Percentiles rank a stretch among this genome's conserved stretches.
Conservation (phyloP, 2,329 filamentous ascomycete species). For the Colletotrichum coccodes region DNA sequence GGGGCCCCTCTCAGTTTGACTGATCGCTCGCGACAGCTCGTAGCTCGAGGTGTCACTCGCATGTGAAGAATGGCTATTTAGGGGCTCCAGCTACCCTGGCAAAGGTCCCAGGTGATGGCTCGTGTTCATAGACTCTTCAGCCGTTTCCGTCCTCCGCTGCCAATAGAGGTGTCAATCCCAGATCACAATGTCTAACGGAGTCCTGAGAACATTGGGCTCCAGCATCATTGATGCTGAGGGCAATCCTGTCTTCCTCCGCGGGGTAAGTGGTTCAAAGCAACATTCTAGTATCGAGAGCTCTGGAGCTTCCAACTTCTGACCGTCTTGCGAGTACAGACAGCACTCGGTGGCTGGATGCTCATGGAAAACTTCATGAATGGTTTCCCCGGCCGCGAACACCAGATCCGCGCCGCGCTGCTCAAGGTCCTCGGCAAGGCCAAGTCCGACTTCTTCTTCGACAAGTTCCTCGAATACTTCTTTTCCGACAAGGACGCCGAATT, state of each 20-base stretch:
- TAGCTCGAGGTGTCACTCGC: neutral
- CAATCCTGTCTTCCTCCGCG: slow-evolving; percentile 55
- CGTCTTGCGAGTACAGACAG: slow-evolving; percentile 32
- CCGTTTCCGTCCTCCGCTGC: neutral
- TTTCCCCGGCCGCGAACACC: slow-evolving; percentile 67
- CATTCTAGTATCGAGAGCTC: no score
- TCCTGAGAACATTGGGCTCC: slow-evolving; percentile 28
- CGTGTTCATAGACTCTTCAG: neutral
- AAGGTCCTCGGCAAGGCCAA: slow-evolving; percentile 65
- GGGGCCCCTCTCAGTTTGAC: neutral
- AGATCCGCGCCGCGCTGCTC: slow-evolving; percentile 64
- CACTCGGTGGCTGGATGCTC: slow-evolving; percentile 45
- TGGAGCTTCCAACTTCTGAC: neutral
- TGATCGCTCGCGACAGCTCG: neutral
- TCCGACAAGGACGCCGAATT: slow-evolving; percentile 67
- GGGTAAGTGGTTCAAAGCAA: slow-evolving; percentile 18
- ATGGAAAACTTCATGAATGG: slow-evolving; percentile 74
- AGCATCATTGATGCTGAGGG: slow-evolving; percentile 55
- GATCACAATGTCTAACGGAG: slow-evolving; percentile 7
- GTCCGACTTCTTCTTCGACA: slow-evolving; percentile 69
- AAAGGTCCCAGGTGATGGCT: neutral
- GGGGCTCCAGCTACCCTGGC: neutral
- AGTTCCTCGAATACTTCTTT: slow-evolving; percentile 67
- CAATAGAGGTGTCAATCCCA: neutral
- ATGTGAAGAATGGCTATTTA: slow-evolving; percentile 11